phyloP scores from a whole-genome alignment of 2,329 filamentous ascomycete genomes.

The Aspergillus persii region DNA sequence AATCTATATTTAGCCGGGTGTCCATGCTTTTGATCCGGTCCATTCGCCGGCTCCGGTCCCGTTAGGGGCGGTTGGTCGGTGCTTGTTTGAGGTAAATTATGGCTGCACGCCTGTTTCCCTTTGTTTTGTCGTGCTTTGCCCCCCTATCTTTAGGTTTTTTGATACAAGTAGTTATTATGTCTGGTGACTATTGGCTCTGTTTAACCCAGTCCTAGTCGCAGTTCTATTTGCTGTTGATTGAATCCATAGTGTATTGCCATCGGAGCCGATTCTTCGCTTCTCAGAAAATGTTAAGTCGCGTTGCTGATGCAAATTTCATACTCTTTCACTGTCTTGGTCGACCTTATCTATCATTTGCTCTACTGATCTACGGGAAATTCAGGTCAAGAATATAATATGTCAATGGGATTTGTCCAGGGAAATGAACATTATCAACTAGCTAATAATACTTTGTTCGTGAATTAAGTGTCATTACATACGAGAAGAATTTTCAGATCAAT shows the following conservation, averaged over 20 bases:
- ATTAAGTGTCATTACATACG: background rate
- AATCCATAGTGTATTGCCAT: background rate
- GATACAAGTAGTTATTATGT: no score
- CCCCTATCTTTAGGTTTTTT: no score
- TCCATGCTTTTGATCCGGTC: background rate
- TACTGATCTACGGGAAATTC: background rate
- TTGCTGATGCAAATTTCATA: conserved; percentile 10
- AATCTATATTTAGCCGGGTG: background rate
- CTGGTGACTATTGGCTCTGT: no score
- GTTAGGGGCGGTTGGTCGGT: no score
- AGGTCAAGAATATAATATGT: background rate
- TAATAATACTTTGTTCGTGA: background rate
- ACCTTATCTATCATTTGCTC: no score
- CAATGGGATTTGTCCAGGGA: background rate
- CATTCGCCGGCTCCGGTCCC: no score
- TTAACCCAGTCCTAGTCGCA: no score
- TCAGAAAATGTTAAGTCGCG: conserved; percentile 7
- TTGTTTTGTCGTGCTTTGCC: no score
- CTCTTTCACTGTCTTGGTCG: no score
- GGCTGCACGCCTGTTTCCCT: no score
- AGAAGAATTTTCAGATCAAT: conserved; percentile 21
- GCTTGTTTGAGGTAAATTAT: no score
- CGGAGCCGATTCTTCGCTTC: background rate
- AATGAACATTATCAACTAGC: background rate
- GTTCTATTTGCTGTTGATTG: background rate